Evolutionary conservation across 2,329 filamentous ascomycete species (phyloP), one percentile per base, ranked within the genome.

Genomic region (Mollisiaceae sp.): DNA sequence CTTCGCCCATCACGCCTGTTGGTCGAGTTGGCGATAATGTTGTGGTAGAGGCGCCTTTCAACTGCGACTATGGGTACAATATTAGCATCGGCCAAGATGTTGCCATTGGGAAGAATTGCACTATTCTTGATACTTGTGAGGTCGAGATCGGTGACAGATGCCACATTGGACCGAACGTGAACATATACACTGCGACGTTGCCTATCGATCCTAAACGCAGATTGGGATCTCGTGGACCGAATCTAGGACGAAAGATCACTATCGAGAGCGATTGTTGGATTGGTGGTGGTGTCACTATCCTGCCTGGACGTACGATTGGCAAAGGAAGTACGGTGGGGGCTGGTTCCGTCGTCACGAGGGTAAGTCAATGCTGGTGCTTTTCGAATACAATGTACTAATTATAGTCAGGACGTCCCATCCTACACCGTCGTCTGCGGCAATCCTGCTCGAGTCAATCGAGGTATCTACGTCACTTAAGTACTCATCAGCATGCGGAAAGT

Each of bases 21-120:
- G 91, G 86, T 63, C 85, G 82, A 27, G 85, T 95, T 5, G 92
- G 92, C n/a, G 85, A 89, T 18, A 87, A 90, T 63, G 90, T 92
- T 5, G 83, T 89, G 50, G 91, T 99, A 32, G 93, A 97, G 74
- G 88, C 91, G 2, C 94, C 94, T 0, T 98, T 99, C 77, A 89
- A 85, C 56, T 97, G 94, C 76, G 93, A 97, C 74, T 97, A 97
- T 74, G 95, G 95, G 0, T 98, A 97, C 80, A 98, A 99, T 77
- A 91, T 98, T 72, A 86, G 86, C 57, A 91, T 99, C 70, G 94
- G 92, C 14, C 90, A 94, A 71, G 89, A 95, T 69, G 92, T 96
- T 2, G 86, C 89, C 63, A 91, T 99, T 70, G 92, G 91, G 20
- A 86, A 91, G 63, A 91, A 92, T 73, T 97, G 94, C 78, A 89